Conservation (phyloP, 768 basidiomycete genomes). For the Phlegmacium glaucopus region DNA sequence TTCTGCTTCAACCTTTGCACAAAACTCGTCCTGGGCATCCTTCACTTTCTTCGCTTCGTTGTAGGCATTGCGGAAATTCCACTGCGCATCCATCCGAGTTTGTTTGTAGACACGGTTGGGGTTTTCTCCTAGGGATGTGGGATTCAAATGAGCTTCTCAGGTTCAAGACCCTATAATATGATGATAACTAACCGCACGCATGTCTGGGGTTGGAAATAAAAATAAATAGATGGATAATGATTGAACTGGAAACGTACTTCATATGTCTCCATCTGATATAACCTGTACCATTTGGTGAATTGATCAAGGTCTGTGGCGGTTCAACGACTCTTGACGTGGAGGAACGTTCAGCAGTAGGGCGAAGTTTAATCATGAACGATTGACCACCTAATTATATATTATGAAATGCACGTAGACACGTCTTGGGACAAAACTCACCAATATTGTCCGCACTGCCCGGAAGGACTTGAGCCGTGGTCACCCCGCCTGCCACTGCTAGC, state of each 20-base stretch:
- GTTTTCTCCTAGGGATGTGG: constrained; percentile 57
- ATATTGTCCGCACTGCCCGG: constrained; percentile 67
- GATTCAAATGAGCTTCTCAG: background rate
- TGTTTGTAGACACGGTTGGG: constrained; percentile 42
- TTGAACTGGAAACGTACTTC: constrained; percentile 47
- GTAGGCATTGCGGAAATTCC: constrained; percentile 73
- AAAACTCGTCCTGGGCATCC: constrained; percentile 66
- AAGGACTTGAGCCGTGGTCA: constrained; percentile 71
- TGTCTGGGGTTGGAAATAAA: no score
- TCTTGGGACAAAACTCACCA: constrained; percentile 34
- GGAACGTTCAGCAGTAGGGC: constrained; percentile 65
- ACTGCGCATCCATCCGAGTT: constrained; percentile 59
- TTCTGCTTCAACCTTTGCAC: constrained; percentile 43
- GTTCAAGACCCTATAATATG: background rate
- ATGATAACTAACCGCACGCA: constrained; percentile 48
- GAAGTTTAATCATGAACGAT: constrained; percentile 73
- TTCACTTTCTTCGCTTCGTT: constrained; percentile 64
- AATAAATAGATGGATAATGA: background rate
- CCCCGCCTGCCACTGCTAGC: constrained; percentile 61
- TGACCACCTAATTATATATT: constrained; percentile 74
- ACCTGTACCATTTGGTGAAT: constrained; percentile 30
- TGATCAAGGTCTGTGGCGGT: constrained; percentile 54
- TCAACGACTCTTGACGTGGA: constrained; percentile 69
- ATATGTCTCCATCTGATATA: constrained; percentile 67
- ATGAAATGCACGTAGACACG: no score